Evolutionary conservation across 371 early-diverging fungal genomes (phyloP).

Genomic region (Spraguea lophii): DNA sequence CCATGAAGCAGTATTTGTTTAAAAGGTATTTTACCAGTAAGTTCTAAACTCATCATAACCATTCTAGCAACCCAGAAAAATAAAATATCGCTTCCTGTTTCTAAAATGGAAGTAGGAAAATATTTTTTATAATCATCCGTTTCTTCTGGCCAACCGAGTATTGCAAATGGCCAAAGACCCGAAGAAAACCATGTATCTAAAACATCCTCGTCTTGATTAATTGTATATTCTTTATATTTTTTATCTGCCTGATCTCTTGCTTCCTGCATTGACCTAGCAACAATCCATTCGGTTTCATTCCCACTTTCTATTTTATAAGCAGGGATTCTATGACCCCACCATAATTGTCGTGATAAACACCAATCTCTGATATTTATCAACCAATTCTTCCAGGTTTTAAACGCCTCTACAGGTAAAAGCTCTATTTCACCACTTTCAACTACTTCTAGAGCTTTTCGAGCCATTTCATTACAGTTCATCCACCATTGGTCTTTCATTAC

Average conservation of each 20-base stretch:
- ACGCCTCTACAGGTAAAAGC: slow-evolving; percentile 67
- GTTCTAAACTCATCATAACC: slow-evolving; percentile 88
- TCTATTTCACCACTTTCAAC: slow-evolving; percentile 61
- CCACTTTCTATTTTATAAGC: slow-evolving; percentile 73
- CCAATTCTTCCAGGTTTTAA: slow-evolving; percentile 86
- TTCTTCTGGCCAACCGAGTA: slow-evolving; percentile 75
- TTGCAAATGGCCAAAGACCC: slow-evolving; percentile 90
- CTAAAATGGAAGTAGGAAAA: slow-evolving; percentile 75
- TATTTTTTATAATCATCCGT: slow-evolving; percentile 61
- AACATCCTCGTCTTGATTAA: slow-evolving; percentile 74
- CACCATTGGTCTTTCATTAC: slow-evolving; percentile 97
- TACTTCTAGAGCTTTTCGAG: slow-evolving; percentile 50
- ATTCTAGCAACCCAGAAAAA: slow-evolving; percentile 99
- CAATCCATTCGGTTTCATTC: slow-evolving; percentile 60
- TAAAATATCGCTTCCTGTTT: slow-evolving; percentile 96
- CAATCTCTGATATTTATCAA: slow-evolving; percentile 82
- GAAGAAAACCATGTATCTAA: slow-evolving; percentile 99
- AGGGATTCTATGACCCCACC: slow-evolving; percentile 98
- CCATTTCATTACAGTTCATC: slow-evolving; percentile 74
- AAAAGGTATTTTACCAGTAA: slow-evolving; percentile 82
- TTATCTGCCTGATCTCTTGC: slow-evolving; percentile 55
- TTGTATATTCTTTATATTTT: slow-evolving; percentile 45
- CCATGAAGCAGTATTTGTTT: slow-evolving; percentile 69
- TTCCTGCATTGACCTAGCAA: slow-evolving; percentile 58
- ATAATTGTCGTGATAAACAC: slow-evolving; percentile 85